Evolutionary conservation across 441 rosid species (phyloP).

Genomic region (Melastoma candidum): DNA sequence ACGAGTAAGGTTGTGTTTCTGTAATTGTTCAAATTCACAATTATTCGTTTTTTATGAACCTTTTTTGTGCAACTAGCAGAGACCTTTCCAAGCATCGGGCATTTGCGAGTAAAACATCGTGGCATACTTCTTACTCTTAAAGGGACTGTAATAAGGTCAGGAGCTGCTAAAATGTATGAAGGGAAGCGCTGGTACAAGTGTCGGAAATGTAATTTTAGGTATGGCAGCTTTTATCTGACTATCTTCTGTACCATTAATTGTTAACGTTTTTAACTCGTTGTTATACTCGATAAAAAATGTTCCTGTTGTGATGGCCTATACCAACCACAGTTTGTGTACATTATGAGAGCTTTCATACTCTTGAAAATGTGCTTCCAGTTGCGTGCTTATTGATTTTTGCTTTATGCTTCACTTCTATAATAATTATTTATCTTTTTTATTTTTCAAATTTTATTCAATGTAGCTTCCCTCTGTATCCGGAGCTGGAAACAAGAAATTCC

Average conservation of each 20-base stretch:
- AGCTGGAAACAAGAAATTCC: constrained; percentile 83
- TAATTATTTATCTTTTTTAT: constrained; percentile 1
- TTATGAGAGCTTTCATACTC: too few species aligned
- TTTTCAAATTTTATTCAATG: constrained; percentile 19
- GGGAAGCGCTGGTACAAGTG: constrained; percentile 83
- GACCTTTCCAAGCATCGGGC: constrained; percentile 84
- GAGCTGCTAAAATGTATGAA: constrained; percentile 86
- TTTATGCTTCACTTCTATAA: constrained; percentile 1
- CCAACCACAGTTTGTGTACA: too few species aligned
- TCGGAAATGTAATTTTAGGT: constrained; percentile 71
- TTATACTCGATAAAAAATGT: too few species aligned
- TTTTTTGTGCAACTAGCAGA: constrained; percentile 31
- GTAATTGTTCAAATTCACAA: constrained; percentile 4
- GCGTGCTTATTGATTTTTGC: background rate
- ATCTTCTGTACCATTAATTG: background rate
- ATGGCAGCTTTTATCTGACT: constrained; percentile 10
- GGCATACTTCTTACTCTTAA: constrained; percentile 75
- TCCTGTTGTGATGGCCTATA: too few species aligned
- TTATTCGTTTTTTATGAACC: constrained; percentile 7
- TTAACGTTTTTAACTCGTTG: background rate
- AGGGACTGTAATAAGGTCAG: constrained; percentile 88
- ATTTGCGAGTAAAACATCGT: constrained; percentile 78
- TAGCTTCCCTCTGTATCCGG: constrained; percentile 84
- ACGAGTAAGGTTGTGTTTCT: background rate
- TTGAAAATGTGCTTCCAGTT: too few species aligned